Evolutionary conservation across 225 moss, liverwort and hornwort genomes (phyloP), one percentile per base, ranked within the genome.

Genomic region (Antitrichia curtipendula): DNA sequence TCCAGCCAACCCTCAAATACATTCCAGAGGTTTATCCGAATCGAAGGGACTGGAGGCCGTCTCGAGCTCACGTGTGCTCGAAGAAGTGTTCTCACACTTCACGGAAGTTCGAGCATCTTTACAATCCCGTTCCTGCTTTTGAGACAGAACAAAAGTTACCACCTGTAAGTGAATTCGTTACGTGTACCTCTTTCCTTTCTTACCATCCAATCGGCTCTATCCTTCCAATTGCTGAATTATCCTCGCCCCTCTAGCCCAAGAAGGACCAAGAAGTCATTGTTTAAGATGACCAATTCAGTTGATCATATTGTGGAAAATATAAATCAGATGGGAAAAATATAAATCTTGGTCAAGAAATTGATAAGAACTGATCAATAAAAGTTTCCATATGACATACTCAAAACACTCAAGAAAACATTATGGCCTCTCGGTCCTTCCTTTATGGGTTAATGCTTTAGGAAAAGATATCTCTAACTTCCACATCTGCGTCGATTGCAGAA

Each of bases 11-110:
- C 10, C 87, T 90, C 47, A 86, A 85, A 50, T 87, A 93, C 70
- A 92, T 93, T 85, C 92, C 93, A 47, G 92, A 89, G 73, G 89
- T 89, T 82, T 89, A 87, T 84, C 93, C 93, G 50, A 84, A 86
- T n/a, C 93, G 88, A 58, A 78, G 81, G 36, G 69, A 72, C 13
- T 93, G 93, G 93, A 86, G 88, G 79, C 89, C 93, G 8, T 78
- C 68, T 31, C 88, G 92, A 82, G 50, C 87, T 24, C 92, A 89
- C 69, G 89, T 82, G 16, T 92, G 92, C 88, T 82, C 88, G 38
- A 88, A 68, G 57, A 81, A 83, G 52, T 92, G 92, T 49, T 88
- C 11, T 31, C 92, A 93, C 71, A n/a, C 40, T 62, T 57, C 88
- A 45, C 84, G 75, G 36, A 65, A 28, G 23, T 65, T 45, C 59